Base-by-base conservation (phyloP, 768 basidiomycete genomes). In the Hericium erinaceus region DNA sequence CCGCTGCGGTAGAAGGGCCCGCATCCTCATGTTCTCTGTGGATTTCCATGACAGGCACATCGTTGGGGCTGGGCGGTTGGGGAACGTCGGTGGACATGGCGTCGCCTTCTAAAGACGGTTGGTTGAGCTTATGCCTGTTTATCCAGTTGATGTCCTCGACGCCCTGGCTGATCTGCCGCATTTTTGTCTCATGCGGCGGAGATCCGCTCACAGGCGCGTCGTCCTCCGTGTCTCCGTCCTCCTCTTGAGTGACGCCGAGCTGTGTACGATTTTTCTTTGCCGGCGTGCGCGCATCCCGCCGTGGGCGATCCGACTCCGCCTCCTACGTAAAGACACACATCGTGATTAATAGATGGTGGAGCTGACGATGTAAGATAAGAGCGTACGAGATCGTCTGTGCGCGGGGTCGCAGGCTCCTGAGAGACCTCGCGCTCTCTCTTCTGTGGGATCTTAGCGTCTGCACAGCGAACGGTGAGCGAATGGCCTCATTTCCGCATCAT, bases 401-500 rank as follows among this genome's bases (percentile, higher is more conserved):
- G 67, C 1, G 74, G 71, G 20, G 74, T 73, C 4, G 69, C 65
- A 58, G 88, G 87, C 69, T 92, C 89, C 38, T 86, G 70, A 26
- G 89, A 92, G 22, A 85, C 81, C 69, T 90, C 88, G 39, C 89
- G 76, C 69, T 89, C 87, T 61, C 89, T 78, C 70, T 92, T 92
- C 68, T 63, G 62, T 33, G 62, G 62, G 13, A 63, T 61, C 28
- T 52, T 68, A 85, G 83, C 81, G 85, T 57, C 86, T 10, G 60
- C 37, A 54, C 18, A 51, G 37, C 48, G 44, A 48, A 39, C 18
- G 44, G 22, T 24, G 33, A 44, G 44, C 13, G 39, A 60, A 33
- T 41, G 10, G 33, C 33, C 33, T 16, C 28, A 51, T 26, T 37
- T 18, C 49, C 4, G 26, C 15, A 33, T 33, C 33, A 33, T 33